Evolutionary conservation across 805 yeast genomes (phyloP), one percentile per base, ranked within the genome.

Genomic region (Kazachstania taianensis): DNA sequence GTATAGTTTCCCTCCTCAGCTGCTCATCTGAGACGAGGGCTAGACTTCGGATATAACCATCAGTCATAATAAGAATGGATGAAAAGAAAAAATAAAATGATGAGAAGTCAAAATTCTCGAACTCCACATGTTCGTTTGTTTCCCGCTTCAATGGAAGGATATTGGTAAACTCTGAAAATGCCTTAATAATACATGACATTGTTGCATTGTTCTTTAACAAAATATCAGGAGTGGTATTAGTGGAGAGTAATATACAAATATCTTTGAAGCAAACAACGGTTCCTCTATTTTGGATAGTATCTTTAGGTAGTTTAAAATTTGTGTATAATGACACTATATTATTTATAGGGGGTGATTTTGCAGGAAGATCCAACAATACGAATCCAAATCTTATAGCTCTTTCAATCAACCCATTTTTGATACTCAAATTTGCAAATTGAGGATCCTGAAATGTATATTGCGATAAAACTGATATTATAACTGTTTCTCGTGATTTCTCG

Each of bases 51-150:
- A 52, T 36, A 34, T 50, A 56, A 7, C 57, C 53, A 42, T 56
- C 61, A 8, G 52, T 41, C 53, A 56, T 47, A 8, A 53, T 47
- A 13, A 55, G 33, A 20, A 56, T 43, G 3, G 60, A 53, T 2
- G 58, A 49, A 29, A 55, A 55, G 38, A 48, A 52, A 34, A 50
- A 53, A 33, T 45, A 56, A 39, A 43, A 56, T 5, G 58, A 47
- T 14, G 63, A 55, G 66, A 87, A 92, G 35, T 83, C 89, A 22
- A 82, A 83, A 30, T 77, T 78, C 52, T 89, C 98, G 53, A 81
- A 92, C 52, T 87, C 96, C 7, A 89, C 86, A 55, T 89, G 98
- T 40, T 74, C 78, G 5, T 70, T 66, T 4, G 75, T 73, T 50
- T 85, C 95, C 40, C 97, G 67, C 41, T 67, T 71, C 48, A 84